Percentiles rank a stretch among this genome's conserved stretches.
These are phyloP conservation scores for Diaporthe caulivora DNA, from an alignment of 2,329 filamentous ascomycete genomes.

Conservation along the genomic window DNA sequence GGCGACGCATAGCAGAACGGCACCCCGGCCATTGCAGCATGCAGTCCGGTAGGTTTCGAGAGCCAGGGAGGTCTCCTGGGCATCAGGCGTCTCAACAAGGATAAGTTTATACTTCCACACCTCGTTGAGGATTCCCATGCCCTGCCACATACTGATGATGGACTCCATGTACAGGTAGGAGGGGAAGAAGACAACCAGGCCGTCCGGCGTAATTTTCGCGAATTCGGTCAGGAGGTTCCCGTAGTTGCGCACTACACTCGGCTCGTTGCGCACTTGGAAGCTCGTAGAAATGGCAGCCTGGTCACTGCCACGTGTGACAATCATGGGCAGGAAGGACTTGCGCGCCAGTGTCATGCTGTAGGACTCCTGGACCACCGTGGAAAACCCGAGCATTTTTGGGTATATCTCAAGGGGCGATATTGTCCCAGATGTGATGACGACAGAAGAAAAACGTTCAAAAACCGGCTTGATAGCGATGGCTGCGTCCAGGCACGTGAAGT, in stretches of 20 bases:
- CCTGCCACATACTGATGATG: conserved; percentile 99
- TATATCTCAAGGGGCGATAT: conserved; percentile 99
- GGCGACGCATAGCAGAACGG: conserved; percentile 92
- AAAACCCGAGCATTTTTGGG: conserved; percentile 96
- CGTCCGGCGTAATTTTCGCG: conserved; percentile 94
- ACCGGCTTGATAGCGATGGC: conserved; percentile 98
- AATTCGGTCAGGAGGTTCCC: conserved; percentile 95
- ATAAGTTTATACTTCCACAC: conserved; percentile 99
- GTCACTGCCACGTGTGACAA: conserved; percentile 94
- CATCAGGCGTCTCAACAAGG: conserved; percentile 95
- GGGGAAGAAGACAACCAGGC: conserved; percentile 99
- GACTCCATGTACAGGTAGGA: conserved; percentile 99
- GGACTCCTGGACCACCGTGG: conserved; percentile 93
- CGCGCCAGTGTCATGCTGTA: conserved; percentile 97
- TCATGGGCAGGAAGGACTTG: conserved; percentile 96
- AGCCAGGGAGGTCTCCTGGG: conserved; percentile 94
- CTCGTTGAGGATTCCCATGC: conserved; percentile 96
- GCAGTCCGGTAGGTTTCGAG: conserved; percentile 97
- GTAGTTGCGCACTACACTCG: conserved; percentile 96
- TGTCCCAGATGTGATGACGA: conserved; percentile 98
- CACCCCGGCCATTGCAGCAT: conserved; percentile 95
- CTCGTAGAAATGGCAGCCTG: conserved; percentile 93
- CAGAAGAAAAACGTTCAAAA: conserved; percentile 96
- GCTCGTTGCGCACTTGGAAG: conserved; percentile 96
- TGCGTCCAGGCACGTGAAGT: conserved; percentile 96